Percentiles rank a stretch among this genome's conserved stretches.
phyloP scores from a whole-genome alignment of 140 eudicot species.

The Flaveria floridana region DNA sequence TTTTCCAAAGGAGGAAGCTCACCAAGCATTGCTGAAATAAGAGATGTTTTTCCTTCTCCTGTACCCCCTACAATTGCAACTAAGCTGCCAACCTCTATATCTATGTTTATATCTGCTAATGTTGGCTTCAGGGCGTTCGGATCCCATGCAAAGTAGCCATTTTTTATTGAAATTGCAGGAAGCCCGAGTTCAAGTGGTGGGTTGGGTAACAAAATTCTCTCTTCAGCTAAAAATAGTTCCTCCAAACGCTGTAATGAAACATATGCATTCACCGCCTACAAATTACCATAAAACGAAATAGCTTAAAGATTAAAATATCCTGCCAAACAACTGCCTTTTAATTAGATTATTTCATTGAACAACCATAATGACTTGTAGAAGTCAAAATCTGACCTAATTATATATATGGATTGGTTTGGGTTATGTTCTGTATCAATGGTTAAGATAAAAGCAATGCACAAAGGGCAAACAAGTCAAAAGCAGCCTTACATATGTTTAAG shows the following conservation, averaged over 20 bases:
- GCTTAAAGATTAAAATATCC: not conserved
- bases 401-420: not conserved
- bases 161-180: constrained; percentile 82
- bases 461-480: not conserved
- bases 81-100: constrained; percentile 74
- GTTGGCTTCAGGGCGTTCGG: constrained; percentile 70
- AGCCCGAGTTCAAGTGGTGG: constrained; percentile 71
- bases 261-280: constrained; percentile 86
- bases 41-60: constrained; percentile 97
- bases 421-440: not conserved
- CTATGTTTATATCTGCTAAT: constrained; percentile 73
- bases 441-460: not conserved
- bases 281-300: constrained; percentile 19
- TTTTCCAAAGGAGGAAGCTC: constrained; percentile 76
- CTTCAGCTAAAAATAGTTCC: constrained; percentile 76
- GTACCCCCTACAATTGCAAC: constrained; percentile 93
- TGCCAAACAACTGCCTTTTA: constrained; percentile 9
- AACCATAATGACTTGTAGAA: not conserved
- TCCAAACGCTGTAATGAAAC: constrained; percentile 84
- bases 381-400: not conserved
- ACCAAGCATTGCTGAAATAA: constrained; percentile 92
- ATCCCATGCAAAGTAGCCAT: constrained; percentile 93
- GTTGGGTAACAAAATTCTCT: constrained; percentile 71
- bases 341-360: constrained; percentile 2
- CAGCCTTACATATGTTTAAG: not conserved